phyloP scores from a whole-genome alignment of 257 asterid genomes.

The Anisodus acutangulus region DNA sequence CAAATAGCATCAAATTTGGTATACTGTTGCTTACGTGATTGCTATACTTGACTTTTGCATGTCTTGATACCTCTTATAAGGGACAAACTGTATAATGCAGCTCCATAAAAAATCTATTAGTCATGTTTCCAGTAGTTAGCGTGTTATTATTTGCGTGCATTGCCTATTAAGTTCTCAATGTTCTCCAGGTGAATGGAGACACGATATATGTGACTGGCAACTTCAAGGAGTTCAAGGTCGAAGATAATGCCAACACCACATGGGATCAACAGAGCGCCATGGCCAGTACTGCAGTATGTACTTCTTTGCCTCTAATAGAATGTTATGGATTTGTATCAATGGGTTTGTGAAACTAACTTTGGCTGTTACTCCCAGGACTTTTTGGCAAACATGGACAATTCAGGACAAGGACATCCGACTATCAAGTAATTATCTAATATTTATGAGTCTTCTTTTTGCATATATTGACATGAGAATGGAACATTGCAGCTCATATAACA shows the following conservation, averaged over 20 bases:
- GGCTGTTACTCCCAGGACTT: constrained; percentile 63
- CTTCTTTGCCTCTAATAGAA: constrained; percentile 23
- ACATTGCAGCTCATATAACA: background rate
- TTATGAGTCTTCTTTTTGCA: constrained; percentile 16
- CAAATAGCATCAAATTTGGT: background rate
- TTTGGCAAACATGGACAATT: constrained; percentile 64
- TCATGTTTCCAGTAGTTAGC: background rate
- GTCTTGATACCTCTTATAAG: background rate
- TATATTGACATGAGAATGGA: constrained; percentile 4
- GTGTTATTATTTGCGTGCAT: background rate
- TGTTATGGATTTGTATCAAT: constrained; percentile 24
- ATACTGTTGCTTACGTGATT: background rate
- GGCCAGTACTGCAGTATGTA: constrained; percentile 86
- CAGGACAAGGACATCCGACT: constrained; percentile 56
- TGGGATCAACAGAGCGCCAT: constrained; percentile 82
- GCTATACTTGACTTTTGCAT: background rate
- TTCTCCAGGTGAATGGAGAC: constrained; percentile 84
- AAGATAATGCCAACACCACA: constrained; percentile 56
- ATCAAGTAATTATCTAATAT: constrained; percentile 59
- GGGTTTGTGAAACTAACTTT: background rate
- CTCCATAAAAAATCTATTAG: background rate
- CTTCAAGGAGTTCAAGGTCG: constrained; percentile 89
- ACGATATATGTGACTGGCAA: constrained; percentile 77
- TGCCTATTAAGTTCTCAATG: background rate
- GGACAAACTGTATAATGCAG: constrained; percentile 6